These are phyloP conservation scores for Terfezia claveryi DNA, from an alignment of 495 filamentous ascomycete genomes.

Conservation along the genomic window DNA sequence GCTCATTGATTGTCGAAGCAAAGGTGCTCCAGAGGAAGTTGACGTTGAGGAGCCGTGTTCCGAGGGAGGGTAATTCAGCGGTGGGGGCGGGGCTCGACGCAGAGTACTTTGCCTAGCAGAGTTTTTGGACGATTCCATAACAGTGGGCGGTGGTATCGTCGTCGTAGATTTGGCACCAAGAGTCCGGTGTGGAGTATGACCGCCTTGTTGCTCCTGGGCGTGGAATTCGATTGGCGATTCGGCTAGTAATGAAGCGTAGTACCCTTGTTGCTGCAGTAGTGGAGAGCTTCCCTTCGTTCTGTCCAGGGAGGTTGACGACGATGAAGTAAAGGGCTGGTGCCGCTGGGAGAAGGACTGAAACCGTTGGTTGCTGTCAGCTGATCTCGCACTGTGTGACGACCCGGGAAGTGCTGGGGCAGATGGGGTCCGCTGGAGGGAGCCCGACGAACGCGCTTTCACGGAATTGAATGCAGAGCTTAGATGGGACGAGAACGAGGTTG, in stretches of 20 bases:
- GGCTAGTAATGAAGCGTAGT: background rate
- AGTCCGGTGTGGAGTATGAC: background rate
- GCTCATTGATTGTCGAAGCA: constrained; percentile 59
- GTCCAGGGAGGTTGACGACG: constrained; percentile 17
- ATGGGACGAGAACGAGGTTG: constrained; percentile 16
- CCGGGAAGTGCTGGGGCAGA: constrained; percentile 18
- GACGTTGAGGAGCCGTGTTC: constrained; percentile 32
- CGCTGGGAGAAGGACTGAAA: constrained; percentile 19
- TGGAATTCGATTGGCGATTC: background rate
- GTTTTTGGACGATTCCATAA: background rate
- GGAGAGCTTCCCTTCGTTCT: background rate
- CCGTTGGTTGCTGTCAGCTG: constrained; percentile 13
- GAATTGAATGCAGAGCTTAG: constrained; percentile 9
- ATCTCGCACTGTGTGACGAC: constrained; percentile 13
- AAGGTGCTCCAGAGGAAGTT: constrained; percentile 17
- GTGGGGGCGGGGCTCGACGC: constrained; percentile 29
- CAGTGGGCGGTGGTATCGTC: background rate
- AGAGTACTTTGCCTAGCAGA: constrained; percentile 20
- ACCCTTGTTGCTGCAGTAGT: background rate
- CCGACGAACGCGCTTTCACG: constrained; percentile 14
- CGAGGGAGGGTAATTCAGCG: constrained; percentile 35
- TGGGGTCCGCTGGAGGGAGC: constrained; percentile 18
- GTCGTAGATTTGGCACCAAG: background rate
- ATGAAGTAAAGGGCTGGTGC: constrained; percentile 12
- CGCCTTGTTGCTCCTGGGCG: background rate